Conservation (phyloP, 768 basidiomycete species). For the Mycena metata region DNA sequence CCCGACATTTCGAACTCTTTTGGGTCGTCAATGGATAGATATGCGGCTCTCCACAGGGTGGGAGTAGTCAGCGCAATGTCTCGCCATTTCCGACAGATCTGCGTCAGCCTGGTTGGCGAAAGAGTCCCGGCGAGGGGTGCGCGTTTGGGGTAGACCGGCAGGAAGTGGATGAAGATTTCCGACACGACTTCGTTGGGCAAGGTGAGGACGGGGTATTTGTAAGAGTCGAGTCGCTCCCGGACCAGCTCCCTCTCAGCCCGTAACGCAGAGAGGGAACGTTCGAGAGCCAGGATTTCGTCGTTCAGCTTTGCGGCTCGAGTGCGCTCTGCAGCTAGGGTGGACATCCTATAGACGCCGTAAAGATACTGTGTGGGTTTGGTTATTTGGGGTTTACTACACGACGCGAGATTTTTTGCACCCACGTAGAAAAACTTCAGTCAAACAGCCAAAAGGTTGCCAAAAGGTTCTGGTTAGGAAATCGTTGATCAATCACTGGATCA, state of each 20-base stretch:
- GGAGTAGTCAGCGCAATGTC: slow-evolving; percentile 2
- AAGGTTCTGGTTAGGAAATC: too few species aligned
- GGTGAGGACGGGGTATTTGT: slow-evolving; percentile 14
- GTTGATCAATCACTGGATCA: too few species aligned
- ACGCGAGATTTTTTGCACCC: too few species aligned
- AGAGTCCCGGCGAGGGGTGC: not conserved
- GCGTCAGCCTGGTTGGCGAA: not conserved
- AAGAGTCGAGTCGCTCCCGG: not conserved
- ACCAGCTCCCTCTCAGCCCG: not conserved
- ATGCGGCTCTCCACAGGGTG: slow-evolving; percentile 7
- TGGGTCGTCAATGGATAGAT: not conserved
- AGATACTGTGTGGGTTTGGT: too few species aligned
- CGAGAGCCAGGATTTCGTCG: not conserved
- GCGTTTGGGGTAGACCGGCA: slow-evolving; percentile 6
- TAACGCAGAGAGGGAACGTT: not conserved
- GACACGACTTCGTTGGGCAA: slow-evolving; percentile 21
- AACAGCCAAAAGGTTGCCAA: too few species aligned
- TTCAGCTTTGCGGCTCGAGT: not conserved
- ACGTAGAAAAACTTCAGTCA: too few species aligned
- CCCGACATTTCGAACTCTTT: too few species aligned
- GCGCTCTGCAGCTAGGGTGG: not conserved
- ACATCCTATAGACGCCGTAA: too few species aligned
- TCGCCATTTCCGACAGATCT: slow-evolving; percentile 17
- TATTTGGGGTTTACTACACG: too few species aligned
- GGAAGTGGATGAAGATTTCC: slow-evolving; percentile 11